Evolutionary conservation across 306 rosid genomes (phyloP).

Genomic region (Amphicarpaea edgeworthii): DNA sequence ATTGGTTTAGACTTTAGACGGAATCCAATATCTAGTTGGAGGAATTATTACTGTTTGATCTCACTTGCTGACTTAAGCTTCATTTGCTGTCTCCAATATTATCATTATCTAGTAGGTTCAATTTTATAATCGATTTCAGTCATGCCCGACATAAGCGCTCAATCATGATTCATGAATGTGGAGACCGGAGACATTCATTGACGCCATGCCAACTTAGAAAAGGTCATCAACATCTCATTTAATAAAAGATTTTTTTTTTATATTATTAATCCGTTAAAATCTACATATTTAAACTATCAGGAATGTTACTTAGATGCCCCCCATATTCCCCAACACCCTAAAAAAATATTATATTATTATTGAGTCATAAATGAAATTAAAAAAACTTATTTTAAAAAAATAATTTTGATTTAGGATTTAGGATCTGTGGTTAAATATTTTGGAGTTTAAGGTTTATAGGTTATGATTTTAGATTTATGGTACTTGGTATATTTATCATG

Average conservation of each 20-base stretch:
- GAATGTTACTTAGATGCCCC: too few species aligned
- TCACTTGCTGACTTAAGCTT: background rate
- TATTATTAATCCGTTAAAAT: background rate
- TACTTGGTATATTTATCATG: too few species aligned
- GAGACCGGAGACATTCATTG: conserved; percentile 1
- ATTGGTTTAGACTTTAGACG: background rate
- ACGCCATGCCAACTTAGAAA: background rate
- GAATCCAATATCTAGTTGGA: background rate
- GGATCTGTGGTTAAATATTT: too few species aligned
- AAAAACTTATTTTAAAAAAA: too few species aligned
- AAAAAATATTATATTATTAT: too few species aligned
- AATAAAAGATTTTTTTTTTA: background rate
- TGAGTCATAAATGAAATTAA: too few species aligned
- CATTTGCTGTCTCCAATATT: background rate
- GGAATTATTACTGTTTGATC: background rate
- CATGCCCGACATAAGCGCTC: background rate
- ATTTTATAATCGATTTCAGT: background rate
- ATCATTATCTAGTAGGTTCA: background rate
- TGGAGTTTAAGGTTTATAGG: too few species aligned
- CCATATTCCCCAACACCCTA: too few species aligned
- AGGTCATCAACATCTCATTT: background rate
- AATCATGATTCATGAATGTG: background rate
- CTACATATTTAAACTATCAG: background rate
- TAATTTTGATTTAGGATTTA: too few species aligned
- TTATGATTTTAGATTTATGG: too few species aligned